Evolutionary conservation across 2,329 filamentous ascomycete genomes (phyloP).

Genomic region (Talaromyces verruculosus): DNA sequence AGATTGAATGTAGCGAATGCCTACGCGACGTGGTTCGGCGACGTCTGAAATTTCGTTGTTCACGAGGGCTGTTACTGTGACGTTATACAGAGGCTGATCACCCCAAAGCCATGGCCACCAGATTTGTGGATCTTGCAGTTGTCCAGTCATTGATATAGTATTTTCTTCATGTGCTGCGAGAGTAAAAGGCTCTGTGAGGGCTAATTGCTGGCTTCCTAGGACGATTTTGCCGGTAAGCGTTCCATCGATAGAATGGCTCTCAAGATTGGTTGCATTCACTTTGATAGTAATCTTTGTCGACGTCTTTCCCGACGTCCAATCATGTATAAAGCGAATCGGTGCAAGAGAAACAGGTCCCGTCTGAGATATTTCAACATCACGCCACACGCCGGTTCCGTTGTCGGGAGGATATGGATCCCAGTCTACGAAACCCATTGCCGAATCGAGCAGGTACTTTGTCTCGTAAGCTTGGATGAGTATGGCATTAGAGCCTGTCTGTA

Average conservation of each 20-base stretch:
- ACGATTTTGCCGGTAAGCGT: slow-evolving; percentile 28
- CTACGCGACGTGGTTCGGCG: slow-evolving; percentile 45
- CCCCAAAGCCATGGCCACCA: slow-evolving; percentile 67
- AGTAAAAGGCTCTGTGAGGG: slow-evolving; percentile 36
- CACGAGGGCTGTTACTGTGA: slow-evolving; percentile 33
- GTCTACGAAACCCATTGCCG: slow-evolving; percentile 61
- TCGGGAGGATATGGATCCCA: slow-evolving; percentile 64
- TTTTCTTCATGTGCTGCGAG: slow-evolving; percentile 42
- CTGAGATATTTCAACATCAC: slow-evolving; percentile 57
- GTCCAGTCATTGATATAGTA: slow-evolving; percentile 42
- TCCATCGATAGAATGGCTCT: slow-evolving; percentile 24
- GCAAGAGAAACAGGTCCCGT: slow-evolving; percentile 53
- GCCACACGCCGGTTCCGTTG: slow-evolving; percentile 64
- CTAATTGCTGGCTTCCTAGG: slow-evolving; percentile 16
- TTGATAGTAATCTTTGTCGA: slow-evolving; percentile 44
- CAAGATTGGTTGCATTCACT: slow-evolving; percentile 40
- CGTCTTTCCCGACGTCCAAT: slow-evolving; percentile 40
- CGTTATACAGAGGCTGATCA: slow-evolving; percentile 53
- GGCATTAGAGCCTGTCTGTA: slow-evolving; percentile 49
- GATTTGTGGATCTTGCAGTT: slow-evolving; percentile 49
- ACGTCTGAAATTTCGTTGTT: slow-evolving; percentile 35
- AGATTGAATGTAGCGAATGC: slow-evolving; percentile 57
- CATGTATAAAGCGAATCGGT: slow-evolving; percentile 48
- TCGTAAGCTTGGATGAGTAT: slow-evolving; percentile 57
- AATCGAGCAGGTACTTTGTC: slow-evolving; percentile 60